phyloP scores from a whole-genome alignment of 352 stramenopile species.

The Phytopythium delawarense region DNA sequence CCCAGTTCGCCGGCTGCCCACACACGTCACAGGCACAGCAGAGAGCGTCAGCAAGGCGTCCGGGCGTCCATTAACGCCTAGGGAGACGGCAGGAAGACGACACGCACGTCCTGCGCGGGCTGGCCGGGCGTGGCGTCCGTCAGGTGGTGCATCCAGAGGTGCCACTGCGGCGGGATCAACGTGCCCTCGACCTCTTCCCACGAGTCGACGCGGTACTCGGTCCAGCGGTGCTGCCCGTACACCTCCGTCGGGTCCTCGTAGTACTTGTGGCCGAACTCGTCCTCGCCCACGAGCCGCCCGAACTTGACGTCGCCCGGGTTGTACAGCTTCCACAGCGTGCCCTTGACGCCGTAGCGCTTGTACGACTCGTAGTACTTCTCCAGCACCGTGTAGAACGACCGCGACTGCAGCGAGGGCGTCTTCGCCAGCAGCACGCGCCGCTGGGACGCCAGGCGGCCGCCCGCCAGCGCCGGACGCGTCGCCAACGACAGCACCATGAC shows the following conservation, averaged over 20 bases:
- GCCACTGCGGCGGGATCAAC: constrained; percentile 78
- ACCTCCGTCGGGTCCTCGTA: constrained; percentile 82
- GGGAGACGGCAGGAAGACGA: background rate
- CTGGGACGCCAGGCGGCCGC: constrained; percentile 25
- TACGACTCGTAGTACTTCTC: constrained; percentile 82
- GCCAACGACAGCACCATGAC: constrained; percentile 16
- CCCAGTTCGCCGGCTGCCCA: constrained; percentile 60
- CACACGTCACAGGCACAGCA: constrained; percentile 1
- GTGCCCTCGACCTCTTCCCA: constrained; percentile 78
- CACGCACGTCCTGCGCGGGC: constrained; percentile 50
- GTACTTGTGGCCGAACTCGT: constrained; percentile 86
- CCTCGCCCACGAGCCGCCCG: constrained; percentile 70
- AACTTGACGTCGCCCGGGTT: constrained; percentile 88
- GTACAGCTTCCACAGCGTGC: constrained; percentile 86
- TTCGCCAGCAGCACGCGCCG: constrained; percentile 6
- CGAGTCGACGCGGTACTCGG: constrained; percentile 75
- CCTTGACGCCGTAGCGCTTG: constrained; percentile 80
- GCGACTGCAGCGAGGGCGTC: constrained; percentile 28
- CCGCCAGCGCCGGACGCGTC: constrained; percentile 29
- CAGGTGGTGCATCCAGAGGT: constrained; percentile 82
- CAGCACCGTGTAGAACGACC: constrained; percentile 70
- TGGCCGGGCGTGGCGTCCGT: constrained; percentile 66
- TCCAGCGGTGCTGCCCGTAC: constrained; percentile 76
- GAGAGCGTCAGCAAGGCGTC: too few species aligned
- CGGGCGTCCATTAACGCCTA: too few species aligned